These are phyloP conservation scores for Chaetomidium leptoderma DNA, from an alignment of 495 filamentous ascomycete species.

Conservation along the genomic window DNA sequence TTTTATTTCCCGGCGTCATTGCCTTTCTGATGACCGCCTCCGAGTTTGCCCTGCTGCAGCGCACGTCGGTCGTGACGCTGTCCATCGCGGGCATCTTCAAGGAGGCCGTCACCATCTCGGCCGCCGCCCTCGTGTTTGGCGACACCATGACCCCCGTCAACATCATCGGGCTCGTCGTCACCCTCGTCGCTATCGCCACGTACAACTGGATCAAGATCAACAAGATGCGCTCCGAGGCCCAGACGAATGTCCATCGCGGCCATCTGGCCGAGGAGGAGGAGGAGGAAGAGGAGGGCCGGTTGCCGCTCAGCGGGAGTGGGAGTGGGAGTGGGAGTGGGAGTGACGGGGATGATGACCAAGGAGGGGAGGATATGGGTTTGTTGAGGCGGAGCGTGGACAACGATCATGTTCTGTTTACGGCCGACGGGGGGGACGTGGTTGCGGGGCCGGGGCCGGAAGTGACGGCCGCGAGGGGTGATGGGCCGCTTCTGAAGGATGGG, in stretches of 20 bases:
- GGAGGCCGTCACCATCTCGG: slow-evolving; percentile 93
- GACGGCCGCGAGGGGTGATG: background rate
- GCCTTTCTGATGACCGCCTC: slow-evolving; percentile 96
- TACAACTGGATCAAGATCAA: slow-evolving; percentile 95
- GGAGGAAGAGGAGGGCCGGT: slow-evolving; percentile 2
- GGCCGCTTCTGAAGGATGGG: background rate
- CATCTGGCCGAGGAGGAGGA: slow-evolving; percentile 17
- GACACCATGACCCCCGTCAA: slow-evolving; percentile 89
- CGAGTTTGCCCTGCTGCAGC: slow-evolving; percentile 92
- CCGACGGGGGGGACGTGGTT: slow-evolving; percentile 25
- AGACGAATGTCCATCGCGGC: slow-evolving; percentile 38
- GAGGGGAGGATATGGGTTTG: slow-evolving; percentile 27
- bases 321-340: slow-evolving; percentile 22
- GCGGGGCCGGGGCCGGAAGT: slow-evolving; percentile 9
- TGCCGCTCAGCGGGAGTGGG: slow-evolving; percentile 7
- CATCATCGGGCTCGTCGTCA: slow-evolving; percentile 78
- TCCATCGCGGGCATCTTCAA: slow-evolving; percentile 99
- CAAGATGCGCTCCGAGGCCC: slow-evolving; percentile 77
- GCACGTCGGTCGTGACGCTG: slow-evolving; percentile 92
- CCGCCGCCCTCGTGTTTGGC: slow-evolving; percentile 82
- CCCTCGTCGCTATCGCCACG: slow-evolving; percentile 74
- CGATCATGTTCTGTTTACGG: slow-evolving; percentile 22
- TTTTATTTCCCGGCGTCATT: slow-evolving; percentile 85
- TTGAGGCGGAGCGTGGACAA: slow-evolving; percentile 22
- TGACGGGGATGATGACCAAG: slow-evolving; percentile 18